Percentiles rank a stretch among this genome's conserved stretches.
These are phyloP conservation scores for Globisporangium uncinulatum DNA, from an alignment of 352 stramenopile species.

Conservation along the genomic window DNA sequence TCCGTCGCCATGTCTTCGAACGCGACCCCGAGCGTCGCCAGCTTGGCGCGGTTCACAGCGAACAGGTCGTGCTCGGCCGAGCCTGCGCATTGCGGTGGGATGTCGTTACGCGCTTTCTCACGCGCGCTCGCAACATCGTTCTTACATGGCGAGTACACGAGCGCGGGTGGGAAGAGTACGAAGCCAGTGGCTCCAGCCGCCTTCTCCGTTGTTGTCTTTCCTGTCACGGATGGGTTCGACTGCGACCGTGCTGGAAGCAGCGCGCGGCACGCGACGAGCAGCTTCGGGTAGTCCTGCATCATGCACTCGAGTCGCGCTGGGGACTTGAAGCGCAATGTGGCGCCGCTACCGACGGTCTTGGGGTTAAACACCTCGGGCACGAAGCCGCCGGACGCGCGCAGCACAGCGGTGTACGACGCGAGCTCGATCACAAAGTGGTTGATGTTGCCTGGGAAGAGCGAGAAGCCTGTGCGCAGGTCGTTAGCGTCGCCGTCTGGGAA, in stretches of 20 bases:
- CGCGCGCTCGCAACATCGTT: slow-evolving; percentile 55
- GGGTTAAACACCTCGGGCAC: slow-evolving; percentile 74
- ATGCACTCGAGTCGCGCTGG: slow-evolving; percentile 70
- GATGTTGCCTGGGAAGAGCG: slow-evolving; percentile 68
- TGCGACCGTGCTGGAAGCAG: slow-evolving; percentile 9
- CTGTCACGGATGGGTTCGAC: slow-evolving; percentile 2
- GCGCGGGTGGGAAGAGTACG: slow-evolving; percentile 42
- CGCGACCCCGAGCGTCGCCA: slow-evolving; percentile 22
- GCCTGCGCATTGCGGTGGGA: slow-evolving; percentile 57
- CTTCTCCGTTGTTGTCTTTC: background rate
- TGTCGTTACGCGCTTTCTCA: slow-evolving; percentile 39
- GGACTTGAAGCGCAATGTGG: slow-evolving; percentile 46
- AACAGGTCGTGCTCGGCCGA: slow-evolving; percentile 67
- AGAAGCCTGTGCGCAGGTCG: slow-evolving; percentile 44
- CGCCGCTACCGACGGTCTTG: slow-evolving; percentile 28
- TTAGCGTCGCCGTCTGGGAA: slow-evolving; percentile 63
- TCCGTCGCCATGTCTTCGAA: background rate
- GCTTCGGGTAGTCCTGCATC: slow-evolving; percentile 76
- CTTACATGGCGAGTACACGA: slow-evolving; percentile 77
- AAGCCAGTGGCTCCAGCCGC: slow-evolving; percentile 21
- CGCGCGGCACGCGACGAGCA: slow-evolving; percentile 29
- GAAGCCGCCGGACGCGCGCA: slow-evolving; percentile 40
- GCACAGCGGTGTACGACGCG: slow-evolving; percentile 39
- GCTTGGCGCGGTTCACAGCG: slow-evolving; percentile 34
- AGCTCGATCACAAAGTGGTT: slow-evolving; percentile 61